phyloP scores from a whole-genome alignment of 441 rosid species.

The Hypseocharis bilobata region DNA sequence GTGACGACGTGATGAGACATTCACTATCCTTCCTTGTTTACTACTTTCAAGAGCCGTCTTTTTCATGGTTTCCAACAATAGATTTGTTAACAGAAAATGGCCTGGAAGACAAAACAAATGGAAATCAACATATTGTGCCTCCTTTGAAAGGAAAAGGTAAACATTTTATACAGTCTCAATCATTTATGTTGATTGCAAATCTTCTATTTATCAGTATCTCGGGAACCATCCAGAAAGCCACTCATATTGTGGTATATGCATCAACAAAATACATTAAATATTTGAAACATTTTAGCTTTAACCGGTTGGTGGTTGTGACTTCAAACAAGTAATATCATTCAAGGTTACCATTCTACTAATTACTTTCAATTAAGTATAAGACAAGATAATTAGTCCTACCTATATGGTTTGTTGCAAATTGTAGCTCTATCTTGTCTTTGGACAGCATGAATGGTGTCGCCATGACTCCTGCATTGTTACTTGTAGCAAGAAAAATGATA shows the following conservation, averaged over 20 bases:
- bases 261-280: background rate
- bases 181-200: no score
- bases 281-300: no score
- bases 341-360: background rate
- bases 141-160: background rate
- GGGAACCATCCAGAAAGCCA: background rate
- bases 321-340: background rate
- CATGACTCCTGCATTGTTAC: conserved; percentile 30
- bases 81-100: conserved; percentile 28
- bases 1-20: conserved; percentile 22
- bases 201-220: no score
- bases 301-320: no score
- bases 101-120: conserved; percentile 13
- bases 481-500: conserved; percentile 3
- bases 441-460: conserved; percentile 22
- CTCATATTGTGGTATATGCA: background rate
- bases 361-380: background rate
- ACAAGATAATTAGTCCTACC: conserved; percentile 13
- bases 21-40: conserved; percentile 24
- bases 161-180: no score
- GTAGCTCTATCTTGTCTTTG: conserved; percentile 27
- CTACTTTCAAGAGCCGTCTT: conserved; percentile 17
- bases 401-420: conserved; percentile 26
- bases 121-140: background rate
- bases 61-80: conserved; percentile 28